Base-by-base conservation (phyloP, 441 rosid genomes). In the Flueggea neowawraea region DNA sequence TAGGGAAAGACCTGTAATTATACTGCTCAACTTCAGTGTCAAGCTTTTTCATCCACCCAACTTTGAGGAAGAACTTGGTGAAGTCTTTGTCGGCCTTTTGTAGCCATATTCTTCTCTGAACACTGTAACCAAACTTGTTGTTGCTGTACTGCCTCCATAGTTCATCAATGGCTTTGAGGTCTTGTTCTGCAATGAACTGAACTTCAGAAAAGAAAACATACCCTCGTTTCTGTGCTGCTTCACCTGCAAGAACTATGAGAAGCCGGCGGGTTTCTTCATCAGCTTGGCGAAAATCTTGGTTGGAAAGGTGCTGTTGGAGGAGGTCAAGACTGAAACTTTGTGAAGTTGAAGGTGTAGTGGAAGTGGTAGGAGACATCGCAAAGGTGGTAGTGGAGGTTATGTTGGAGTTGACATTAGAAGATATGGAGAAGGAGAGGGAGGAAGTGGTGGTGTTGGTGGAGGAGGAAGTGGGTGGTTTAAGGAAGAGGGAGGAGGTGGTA, bases 171-270 rank as follows among this genome's bases (percentile, higher is more conserved):
- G 91, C 78, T 55, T 63, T 75, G 9, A 94, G 89, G 80, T 85
- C 91, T 10, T 72, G 15, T 0, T 57, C 69, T 0, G 91, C 44
- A 63, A 94, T 94, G 66, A 87, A 85, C 52, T 83, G 76, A 12
- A 88, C 98, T 57, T 90, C 97, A 31, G 95, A 94, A 86, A 94
- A 94, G 95, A 87, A 94, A 13, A 94, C 96, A 36, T 90, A 94
- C 5, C 97, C 95, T 0, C 97, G 77, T 64, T 84, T 88, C 16
- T 72, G 69, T 2, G 98, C 87, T 0, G 90, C 67, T 67, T 94
- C 96, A 0, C 97, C 96, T 0, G 92, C 83, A 0, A 90, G 85
- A 52, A 76, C 76, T 15, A 90, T 85, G 80, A 94, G 83, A 16
- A 94, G 87, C 16, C 90, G 80, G 31, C 97, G 86, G 11, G 95